phyloP scores from a whole-genome alignment of 2,329 filamentous ascomycete genomes.

The Cercospora brassicicola region DNA sequence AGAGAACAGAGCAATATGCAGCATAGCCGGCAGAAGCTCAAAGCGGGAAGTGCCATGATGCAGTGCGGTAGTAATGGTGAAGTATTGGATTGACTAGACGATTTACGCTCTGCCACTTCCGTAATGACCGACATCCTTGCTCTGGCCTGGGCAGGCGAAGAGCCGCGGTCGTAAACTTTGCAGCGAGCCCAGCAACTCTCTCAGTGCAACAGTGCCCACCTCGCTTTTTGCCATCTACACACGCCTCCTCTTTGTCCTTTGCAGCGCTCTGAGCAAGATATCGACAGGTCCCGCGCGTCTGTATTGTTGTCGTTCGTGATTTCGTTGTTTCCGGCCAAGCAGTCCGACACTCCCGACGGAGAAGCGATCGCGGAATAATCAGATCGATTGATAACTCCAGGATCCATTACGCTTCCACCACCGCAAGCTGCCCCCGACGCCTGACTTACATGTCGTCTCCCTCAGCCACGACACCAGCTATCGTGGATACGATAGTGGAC shows the following conservation, averaged over 20 bases:
- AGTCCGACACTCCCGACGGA: background rate
- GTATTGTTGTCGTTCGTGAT: background rate
- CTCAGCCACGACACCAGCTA: slow-evolving; percentile 15
- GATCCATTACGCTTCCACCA: slow-evolving; percentile 6
- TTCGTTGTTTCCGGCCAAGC: background rate
- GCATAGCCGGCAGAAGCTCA: background rate
- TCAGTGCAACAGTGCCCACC: background rate
- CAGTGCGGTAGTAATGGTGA: background rate
- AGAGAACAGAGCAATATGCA: background rate
- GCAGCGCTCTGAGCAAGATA: background rate
- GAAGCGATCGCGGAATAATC: slow-evolving; percentile 1
- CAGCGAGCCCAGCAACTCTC: background rate
- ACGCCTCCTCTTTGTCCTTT: background rate
- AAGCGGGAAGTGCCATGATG: background rate
- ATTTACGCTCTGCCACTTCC: slow-evolving; percentile 2
- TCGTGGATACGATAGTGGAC: slow-evolving; percentile 24
- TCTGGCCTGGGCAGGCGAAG: background rate
- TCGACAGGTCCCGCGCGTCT: background rate
- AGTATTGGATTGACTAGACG: slow-evolving; percentile 1
- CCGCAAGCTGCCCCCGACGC: background rate
- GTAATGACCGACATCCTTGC: slow-evolving; percentile 11
- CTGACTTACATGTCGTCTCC: slow-evolving; percentile 21
- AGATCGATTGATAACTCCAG: slow-evolving; percentile 12
- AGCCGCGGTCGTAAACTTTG: slow-evolving; percentile 5
- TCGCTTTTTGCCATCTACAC: background rate